These are phyloP conservation scores for Phytomonas serpens DNA, from an alignment of 208 protist species.

Conservation along the genomic window DNA sequence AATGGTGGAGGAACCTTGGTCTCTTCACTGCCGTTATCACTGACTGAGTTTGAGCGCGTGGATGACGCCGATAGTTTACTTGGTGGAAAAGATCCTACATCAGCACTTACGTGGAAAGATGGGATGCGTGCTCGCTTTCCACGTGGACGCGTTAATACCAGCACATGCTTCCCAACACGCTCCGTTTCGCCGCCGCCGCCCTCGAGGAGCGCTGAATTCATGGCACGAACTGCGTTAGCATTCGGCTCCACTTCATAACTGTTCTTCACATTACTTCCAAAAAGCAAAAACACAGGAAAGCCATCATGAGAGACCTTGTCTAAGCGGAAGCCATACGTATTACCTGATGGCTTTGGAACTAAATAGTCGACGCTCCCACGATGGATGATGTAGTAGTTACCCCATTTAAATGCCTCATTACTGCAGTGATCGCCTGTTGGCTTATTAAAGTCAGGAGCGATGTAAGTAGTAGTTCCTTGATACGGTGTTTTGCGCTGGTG, in stretches of 20 bases:
- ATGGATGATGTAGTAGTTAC: slow-evolving; percentile 49
- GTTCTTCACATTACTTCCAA: slow-evolving; percentile 25
- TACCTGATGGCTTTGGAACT: slow-evolving; percentile 29
- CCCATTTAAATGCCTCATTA: slow-evolving; percentile 58
- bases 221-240: slow-evolving; percentile 31
- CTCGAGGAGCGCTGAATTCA: slow-evolving; percentile 35
- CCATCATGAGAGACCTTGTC: slow-evolving; percentile 49
- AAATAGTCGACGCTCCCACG: slow-evolving; percentile 57
- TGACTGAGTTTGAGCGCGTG: background rate
- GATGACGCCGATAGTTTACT: background rate
- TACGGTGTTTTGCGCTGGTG: slow-evolving; percentile 25
- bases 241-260: slow-evolving; percentile 20
- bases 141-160: slow-evolving; percentile 32
- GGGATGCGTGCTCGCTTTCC: background rate
- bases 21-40: background rate
- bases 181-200: slow-evolving; percentile 24
- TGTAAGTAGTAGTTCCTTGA: slow-evolving; percentile 27
- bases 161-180: slow-evolving; percentile 15
- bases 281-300: slow-evolving; percentile 69
- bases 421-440: slow-evolving; percentile 30
- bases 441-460: slow-evolving; percentile 18
- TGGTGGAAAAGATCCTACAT: background rate
- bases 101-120: background rate
- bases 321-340: slow-evolving; percentile 64
- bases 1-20: background rate